Base-by-base conservation (phyloP, 2,329 filamentous ascomycete species). In the Fusarium sp. region DNA sequence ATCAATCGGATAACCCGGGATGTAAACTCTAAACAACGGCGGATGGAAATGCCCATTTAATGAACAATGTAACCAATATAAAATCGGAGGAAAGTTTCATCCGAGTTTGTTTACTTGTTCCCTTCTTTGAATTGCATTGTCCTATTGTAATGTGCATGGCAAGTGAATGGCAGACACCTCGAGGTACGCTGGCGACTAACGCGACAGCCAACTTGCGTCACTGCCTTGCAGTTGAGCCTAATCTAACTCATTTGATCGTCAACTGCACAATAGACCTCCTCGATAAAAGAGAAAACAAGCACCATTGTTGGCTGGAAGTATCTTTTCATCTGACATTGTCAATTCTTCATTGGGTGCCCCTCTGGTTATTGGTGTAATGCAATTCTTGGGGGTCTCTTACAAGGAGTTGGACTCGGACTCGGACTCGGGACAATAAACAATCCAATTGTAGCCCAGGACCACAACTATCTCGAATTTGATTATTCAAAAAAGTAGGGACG, bases 1-100 rank as follows among this genome's bases (percentile, higher is more conserved):
- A 50, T 59, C 29, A 71, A 71, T 35, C 1, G 35, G 35, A 67
- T 71, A 53, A 57, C 35, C 57, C 70, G 49, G 20, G 18, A 18
- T 22, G 29, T 45, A 35, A 36, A 33, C 36, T 44, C 18, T 52
- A 20, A 33, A 45, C n/a, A 15, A 39, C 18, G 36, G n/a, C 27
- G 6, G 9, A 49, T 54, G 14, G 14, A 10, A 66, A 36, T 25
- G 22, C 22, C 14, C 31, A 33, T 27, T 7, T 8, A 18, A n/a
- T 17, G 20, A 41, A 46, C 25, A 15, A 22, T 35, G 9, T 11
- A 49, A 11, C 5, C 25, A 14, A 49, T 27, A n/a, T 20, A 17
- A n/a, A 17, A 17, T 45, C 8, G 7, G 18, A 36, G 8, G 17
- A 17, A 17, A 18, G 4, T 33, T 29, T 38, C 49, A 10, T 12